These are phyloP conservation scores for Populus pruinosa DNA, from an alignment of 345 rosid species.

Conservation along the genomic window DNA sequence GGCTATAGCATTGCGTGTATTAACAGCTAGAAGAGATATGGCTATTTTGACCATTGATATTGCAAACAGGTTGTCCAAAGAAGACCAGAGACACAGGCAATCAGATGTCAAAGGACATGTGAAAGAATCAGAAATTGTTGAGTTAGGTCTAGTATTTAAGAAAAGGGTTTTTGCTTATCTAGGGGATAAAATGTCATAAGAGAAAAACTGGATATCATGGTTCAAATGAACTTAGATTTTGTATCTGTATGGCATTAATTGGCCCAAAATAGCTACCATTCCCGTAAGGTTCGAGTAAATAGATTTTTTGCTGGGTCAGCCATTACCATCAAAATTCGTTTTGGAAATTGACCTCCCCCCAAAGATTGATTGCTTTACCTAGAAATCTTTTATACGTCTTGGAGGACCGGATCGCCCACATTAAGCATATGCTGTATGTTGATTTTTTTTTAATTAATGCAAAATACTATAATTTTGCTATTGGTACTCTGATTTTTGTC, in stretches of 20 bases:
- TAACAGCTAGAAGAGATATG: slow-evolving; percentile 74
- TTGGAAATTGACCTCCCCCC: background rate
- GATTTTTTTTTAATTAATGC: background rate
- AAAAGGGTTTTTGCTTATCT: slow-evolving; percentile 62
- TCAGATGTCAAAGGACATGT: slow-evolving; percentile 35
- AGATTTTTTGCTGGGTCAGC: background rate
- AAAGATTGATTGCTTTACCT: background rate
- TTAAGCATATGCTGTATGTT: background rate
- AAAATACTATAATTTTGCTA: background rate
- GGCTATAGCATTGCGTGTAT: slow-evolving; percentile 41
- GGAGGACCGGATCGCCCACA: background rate
- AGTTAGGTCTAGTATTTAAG: slow-evolving; percentile 61
- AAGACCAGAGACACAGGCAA: slow-evolving; percentile 27
- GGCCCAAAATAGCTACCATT: background rate
- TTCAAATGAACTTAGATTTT: slow-evolving; percentile 3
- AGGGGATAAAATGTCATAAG: slow-evolving; percentile 38
- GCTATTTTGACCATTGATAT: slow-evolving; percentile 69
- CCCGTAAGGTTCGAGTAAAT: background rate
- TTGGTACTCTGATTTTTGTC: background rate
- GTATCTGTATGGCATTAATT: background rate
- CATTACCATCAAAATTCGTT: background rate
- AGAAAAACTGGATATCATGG: background rate
- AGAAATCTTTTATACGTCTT: background rate
- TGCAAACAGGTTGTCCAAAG: slow-evolving; percentile 59
- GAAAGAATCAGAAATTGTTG: slow-evolving; percentile 58